Percentiles rank a stretch among this genome's conserved stretches.
Conservation (phyloP, 129 eudicot species). For the Arctium lappa region DNA sequence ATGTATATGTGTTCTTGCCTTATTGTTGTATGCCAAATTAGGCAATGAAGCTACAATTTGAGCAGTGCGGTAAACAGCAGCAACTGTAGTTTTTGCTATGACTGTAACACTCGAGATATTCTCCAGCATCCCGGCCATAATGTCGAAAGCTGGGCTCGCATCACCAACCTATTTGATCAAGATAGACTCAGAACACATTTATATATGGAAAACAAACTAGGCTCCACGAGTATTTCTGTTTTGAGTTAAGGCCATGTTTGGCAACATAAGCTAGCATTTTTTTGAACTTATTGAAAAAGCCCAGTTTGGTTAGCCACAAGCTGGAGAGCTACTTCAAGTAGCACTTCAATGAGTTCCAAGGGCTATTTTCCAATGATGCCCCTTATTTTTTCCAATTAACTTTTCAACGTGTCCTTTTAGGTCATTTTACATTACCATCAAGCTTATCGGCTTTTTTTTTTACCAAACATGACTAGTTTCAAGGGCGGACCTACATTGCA, state of each 20-base stretch:
- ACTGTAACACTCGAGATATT: slow-evolving; percentile 64
- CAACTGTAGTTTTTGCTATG: slow-evolving; percentile 69
- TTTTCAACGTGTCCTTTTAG: neutral
- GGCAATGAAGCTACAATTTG: slow-evolving; percentile 89
- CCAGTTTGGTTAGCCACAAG: too few relatives aligned
- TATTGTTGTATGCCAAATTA: slow-evolving; percentile 68
- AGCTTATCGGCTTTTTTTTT: neutral
- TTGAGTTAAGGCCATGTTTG: too few relatives aligned
- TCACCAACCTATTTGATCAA: slow-evolving; percentile 83
- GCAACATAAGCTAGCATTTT: too few relatives aligned
- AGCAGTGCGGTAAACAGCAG: slow-evolving; percentile 89
- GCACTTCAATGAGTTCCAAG: too few relatives aligned
- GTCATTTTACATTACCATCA: neutral
- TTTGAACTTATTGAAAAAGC: too few relatives aligned
- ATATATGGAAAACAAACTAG: neutral
- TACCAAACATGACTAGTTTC: too few relatives aligned
- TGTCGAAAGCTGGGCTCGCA: slow-evolving; percentile 85
- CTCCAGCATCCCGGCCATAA: slow-evolving; percentile 91
- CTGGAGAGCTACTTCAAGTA: too few relatives aligned
- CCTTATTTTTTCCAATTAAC: too few relatives aligned
- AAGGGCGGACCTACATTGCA: too few relatives aligned
- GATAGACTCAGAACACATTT: slow-evolving; percentile 1
- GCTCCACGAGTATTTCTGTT: too few relatives aligned
- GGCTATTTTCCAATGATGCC: too few relatives aligned
- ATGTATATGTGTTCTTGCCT: slow-evolving; percentile 45